A percentile compares a stretch with the other conserved stretches of the same genome.
phyloP scores from a whole-genome alignment of 768 basidiomycete genomes.

The Tylopilus intermedius region DNA sequence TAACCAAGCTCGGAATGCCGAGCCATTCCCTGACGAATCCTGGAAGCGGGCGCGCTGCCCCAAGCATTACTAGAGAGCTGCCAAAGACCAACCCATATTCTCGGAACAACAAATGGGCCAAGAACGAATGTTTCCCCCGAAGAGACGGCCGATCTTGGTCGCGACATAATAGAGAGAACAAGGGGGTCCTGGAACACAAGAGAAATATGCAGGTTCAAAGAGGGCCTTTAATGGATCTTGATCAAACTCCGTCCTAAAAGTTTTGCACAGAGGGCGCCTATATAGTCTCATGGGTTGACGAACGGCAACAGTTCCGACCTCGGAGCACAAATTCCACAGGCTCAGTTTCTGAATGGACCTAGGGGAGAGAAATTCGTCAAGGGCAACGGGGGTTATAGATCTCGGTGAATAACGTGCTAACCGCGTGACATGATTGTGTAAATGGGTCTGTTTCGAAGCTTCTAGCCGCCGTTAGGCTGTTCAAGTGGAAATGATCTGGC shows the following conservation, averaged over 20 bases:
- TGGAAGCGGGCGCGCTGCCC: conserved; percentile 66
- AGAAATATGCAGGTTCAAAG: conserved; percentile 2
- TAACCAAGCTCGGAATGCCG: conserved; percentile 54
- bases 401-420: conserved; percentile 10
- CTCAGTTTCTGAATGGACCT: not conserved
- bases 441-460: conserved; percentile 2
- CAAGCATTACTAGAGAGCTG: conserved; percentile 83
- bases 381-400: not conserved
- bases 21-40: conserved; percentile 64
- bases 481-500: conserved; percentile 16
- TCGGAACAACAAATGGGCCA: conserved; percentile 54
- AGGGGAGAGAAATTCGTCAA: not conserved
- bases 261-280: conserved; percentile 3
- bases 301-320: conserved; percentile 7
- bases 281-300: not conserved
- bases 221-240: conserved; percentile 17
- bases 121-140: conserved; percentile 46
- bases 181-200: conserved; percentile 4
- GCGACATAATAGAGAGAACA: conserved; percentile 19
- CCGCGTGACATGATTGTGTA: conserved; percentile 17
- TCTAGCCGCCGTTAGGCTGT: conserved; percentile 17
- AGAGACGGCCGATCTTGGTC: conserved; percentile 8
- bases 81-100: conserved; percentile 78
- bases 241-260: conserved; percentile 33
- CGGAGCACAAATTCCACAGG: conserved; percentile 5